These are phyloP conservation scores for Colletotrichum liriopes DNA, from an alignment of 2,329 filamentous ascomycete genomes.

Conservation along the genomic window DNA sequence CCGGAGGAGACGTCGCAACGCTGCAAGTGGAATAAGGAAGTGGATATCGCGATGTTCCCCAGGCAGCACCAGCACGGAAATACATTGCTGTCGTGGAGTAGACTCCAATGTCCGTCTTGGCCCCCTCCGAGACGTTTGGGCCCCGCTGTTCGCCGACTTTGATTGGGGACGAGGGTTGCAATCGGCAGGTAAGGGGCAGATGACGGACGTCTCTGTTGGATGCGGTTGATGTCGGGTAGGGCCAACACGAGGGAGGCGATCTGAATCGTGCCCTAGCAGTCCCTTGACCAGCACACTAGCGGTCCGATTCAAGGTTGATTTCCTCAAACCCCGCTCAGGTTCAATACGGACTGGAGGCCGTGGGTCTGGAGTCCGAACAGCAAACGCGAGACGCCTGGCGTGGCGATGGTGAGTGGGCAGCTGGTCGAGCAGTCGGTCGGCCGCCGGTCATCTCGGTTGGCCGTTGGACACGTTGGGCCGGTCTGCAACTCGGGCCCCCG, in stretches of 20 bases:
- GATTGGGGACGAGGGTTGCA: neutral
- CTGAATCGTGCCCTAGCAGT: neutral
- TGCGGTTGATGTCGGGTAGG: neutral
- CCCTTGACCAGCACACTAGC: neutral
- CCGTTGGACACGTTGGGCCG: conserved; percentile 3
- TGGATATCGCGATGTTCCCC: neutral
- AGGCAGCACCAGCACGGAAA: neutral
- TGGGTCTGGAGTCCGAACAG: neutral
- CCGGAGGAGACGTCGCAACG: neutral
- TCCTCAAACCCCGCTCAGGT: neutral
- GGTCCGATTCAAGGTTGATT: neutral
- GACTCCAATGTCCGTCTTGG: neutral
- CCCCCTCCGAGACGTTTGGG: too few species aligned
- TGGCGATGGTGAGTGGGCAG: neutral
- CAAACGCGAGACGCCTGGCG: neutral
- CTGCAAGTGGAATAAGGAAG: neutral
- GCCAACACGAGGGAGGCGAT: neutral
- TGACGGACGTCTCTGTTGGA: neutral
- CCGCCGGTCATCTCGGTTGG: neutral
- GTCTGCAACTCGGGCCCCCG: neutral
- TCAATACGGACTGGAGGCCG: neutral
- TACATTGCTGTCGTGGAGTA: neutral
- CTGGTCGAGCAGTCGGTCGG: neutral
- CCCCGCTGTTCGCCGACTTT: too few species aligned
- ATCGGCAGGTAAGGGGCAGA: neutral